These are phyloP conservation scores for Uronychia setigera DNA, from an alignment of 73 alveolate species.

Conservation along the genomic window DNA sequence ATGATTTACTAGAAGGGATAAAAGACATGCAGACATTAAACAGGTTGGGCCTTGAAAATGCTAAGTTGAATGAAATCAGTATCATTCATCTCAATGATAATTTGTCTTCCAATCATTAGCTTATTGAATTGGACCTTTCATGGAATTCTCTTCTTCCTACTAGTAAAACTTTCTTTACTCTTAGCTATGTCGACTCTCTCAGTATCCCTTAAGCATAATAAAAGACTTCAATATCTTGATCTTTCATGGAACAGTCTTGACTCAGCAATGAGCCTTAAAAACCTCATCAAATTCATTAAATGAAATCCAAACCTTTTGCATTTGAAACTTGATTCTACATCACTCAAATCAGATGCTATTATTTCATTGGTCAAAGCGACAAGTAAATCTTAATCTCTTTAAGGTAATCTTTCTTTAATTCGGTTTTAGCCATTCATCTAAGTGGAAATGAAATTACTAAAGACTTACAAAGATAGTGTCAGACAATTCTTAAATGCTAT, in stretches of 20 bases:
- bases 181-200: not conserved
- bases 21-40: not conserved
- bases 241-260: slow-evolving; percentile 22
- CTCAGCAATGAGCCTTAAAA: not conserved
- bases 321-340: not conserved
- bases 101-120: too few species aligned
- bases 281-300: not conserved
- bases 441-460: not conserved
- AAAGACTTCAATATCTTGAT: slow-evolving; percentile 1
- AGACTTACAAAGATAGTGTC: not conserved
- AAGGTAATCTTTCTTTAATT: not conserved
- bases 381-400: not conserved
- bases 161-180: not conserved
- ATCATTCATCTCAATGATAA: not conserved
- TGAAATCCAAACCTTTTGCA: not conserved
- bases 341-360: not conserved
- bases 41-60: not conserved
- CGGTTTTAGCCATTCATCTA: not conserved
- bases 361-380: not conserved
- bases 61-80: not conserved
- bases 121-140: not conserved
- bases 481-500: not conserved
- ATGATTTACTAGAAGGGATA: not conserved
- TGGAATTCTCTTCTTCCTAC: not conserved
- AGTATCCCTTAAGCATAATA: not conserved